phyloP scores from a whole-genome alignment of 192 early-diverging fungal species.

The Podila minutissima region DNA sequence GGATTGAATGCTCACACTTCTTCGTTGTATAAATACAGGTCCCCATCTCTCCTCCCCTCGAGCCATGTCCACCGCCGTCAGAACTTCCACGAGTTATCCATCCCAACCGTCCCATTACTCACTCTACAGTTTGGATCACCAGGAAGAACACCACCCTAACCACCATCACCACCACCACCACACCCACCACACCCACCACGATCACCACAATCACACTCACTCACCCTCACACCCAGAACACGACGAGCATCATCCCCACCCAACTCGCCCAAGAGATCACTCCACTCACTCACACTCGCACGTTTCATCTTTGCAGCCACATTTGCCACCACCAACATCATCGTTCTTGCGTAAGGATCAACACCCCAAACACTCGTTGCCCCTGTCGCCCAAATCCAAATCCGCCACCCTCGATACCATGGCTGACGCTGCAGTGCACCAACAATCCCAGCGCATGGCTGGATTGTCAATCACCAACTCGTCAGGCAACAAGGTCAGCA shows the following conservation, averaged over 20 bases:
- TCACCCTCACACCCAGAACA: neutral
- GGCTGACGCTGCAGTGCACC: constrained; percentile 38
- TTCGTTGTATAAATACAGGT: constrained; percentile 40
- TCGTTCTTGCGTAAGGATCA: constrained; percentile 26
- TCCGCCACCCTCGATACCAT: constrained; percentile 8
- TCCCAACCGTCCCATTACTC: constrained; percentile 27
- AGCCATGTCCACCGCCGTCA: constrained; percentile 45
- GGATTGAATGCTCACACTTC: neutral
- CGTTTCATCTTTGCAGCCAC: neutral
- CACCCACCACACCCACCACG: neutral
- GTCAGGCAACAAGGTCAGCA: constrained; percentile 45
- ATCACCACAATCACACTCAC: constrained; percentile 6
- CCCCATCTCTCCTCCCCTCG: neutral
- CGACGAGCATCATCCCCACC: neutral
- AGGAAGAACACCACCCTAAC: neutral
- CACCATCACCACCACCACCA: constrained; percentile 3
- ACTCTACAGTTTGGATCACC: constrained; percentile 12
- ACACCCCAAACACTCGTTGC: neutral
- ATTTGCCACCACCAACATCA: neutral
- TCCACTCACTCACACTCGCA: neutral
- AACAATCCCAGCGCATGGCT: constrained; percentile 43
- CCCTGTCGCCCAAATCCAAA: neutral
- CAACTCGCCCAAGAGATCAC: constrained; percentile 1
- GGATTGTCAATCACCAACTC: constrained; percentile 54
- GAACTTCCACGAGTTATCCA: constrained; percentile 33